phyloP scores from a whole-genome alignment of 345 rosid genomes.

The Eucalyptus urophylla region DNA sequence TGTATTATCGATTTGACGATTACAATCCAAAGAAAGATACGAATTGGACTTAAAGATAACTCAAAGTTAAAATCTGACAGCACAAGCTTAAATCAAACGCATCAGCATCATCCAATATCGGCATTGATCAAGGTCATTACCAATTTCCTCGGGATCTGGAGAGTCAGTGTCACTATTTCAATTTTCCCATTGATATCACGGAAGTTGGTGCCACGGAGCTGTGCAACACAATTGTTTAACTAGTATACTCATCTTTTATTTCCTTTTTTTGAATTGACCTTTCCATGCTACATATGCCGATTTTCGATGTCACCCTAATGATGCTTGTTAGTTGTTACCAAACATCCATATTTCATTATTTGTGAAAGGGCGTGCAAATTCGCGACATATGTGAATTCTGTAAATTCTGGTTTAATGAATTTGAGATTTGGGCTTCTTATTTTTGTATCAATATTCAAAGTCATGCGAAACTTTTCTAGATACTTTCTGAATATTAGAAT shows the following conservation, averaged over 20 bases:
- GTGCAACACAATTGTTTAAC: background rate
- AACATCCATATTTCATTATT: background rate
- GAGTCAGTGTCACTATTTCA: background rate
- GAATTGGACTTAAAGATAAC: background rate
- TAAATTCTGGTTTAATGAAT: background rate
- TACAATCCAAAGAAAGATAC: background rate
- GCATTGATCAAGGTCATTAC: background rate
- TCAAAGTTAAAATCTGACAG: background rate
- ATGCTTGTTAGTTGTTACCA: background rate
- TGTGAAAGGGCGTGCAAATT: background rate
- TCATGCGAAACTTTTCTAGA: background rate
- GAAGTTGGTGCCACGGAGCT: background rate
- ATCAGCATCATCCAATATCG: background rate
- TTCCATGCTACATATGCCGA: background rate
- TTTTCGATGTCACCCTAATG: background rate
- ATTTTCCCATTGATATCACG: background rate
- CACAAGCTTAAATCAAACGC: background rate
- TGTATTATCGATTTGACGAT: background rate
- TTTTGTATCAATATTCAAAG: background rate
- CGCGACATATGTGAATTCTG: background rate
- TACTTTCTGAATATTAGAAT: background rate
- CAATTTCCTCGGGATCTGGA: background rate
- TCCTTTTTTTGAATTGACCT: background rate
- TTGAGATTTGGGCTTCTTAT: background rate
- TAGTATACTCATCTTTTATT: background rate